Evolutionary conservation across 208 protist species (phyloP), one percentile per base, ranked within the genome.

Genomic region (Phytomonas serpens): DNA sequence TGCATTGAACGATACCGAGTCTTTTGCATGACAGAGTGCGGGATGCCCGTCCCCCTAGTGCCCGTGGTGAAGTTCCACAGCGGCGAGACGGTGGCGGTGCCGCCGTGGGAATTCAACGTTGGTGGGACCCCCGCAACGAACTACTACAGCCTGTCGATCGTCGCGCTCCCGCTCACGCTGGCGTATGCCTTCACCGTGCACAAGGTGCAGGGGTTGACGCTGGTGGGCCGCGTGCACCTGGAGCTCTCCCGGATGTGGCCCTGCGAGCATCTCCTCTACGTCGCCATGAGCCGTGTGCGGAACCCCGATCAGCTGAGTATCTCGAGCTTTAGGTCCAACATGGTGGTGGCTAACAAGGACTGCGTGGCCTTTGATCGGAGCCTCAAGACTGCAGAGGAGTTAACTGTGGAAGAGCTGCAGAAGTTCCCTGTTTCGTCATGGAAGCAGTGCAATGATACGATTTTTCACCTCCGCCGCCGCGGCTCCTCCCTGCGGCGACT

Each of bases 151-250:
- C 81, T 91, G 6, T 87, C 82, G 37, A 86, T 77, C 32, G 87
- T 95, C 13, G 80, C 85, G 32, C 67, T 95, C 10, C 90, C 90
- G 11, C 84, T 95, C 51, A 86, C 80, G 36, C 72, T 93, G n/a
- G 90, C 90, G 69, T 95, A 93, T 73, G 90, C 90, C 77, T 95
- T 95, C 77, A 95, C 90, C 10, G 90, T 95, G 76, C 90, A 95
- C 78, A 95, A 95, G 79, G 87, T 93, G 76, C 90, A 95, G 78
- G 90, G 90, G 0, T 76, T 95, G 65, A 93, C 87, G 36, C 77
- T 95, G 27, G 86, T 93, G 33, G 86, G 90, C 14, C 90, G 87
- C 38, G 90, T 95, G 67, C 90, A 95, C 76, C 84, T 95, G 32
- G 85, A 95, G 77, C 87, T 95, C 61, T 90, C 85, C 37, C 84